Conservation (phyloP, 2,329 filamentous ascomycete species). For the Xylariaceae sp. region DNA sequence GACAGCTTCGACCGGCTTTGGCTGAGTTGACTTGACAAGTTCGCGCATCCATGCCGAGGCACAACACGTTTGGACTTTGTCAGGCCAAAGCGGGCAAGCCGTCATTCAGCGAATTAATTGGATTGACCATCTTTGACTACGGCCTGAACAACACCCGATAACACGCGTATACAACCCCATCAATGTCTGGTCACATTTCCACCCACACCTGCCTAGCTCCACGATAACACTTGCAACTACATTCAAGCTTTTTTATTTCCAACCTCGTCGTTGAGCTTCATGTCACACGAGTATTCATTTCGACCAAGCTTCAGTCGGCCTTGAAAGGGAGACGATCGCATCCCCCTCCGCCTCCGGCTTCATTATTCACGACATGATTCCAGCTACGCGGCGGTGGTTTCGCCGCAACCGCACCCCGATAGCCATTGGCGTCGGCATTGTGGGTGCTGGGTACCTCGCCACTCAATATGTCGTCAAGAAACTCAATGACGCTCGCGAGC, state of each 20-base stretch:
- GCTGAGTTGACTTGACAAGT: not conserved
- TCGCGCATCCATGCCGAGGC: slow-evolving; percentile 29
- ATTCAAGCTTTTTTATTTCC: not conserved
- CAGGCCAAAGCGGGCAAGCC: not conserved
- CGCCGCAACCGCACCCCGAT: slow-evolving; percentile 86
- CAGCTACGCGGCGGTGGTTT: slow-evolving; percentile 81
- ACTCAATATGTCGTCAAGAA: slow-evolving; percentile 90
- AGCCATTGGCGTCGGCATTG: slow-evolving; percentile 77
- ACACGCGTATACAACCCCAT: not conserved
- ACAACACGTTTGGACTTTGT: slow-evolving; percentile 11
- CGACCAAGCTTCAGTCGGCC: not conserved
- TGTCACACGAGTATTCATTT: slow-evolving; percentile 6
- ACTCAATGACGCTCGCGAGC: slow-evolving; percentile 87
- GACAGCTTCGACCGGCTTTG: not conserved
- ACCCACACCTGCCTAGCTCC: not conserved
- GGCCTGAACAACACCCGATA: slow-evolving; percentile 3
- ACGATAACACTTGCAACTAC: not conserved
- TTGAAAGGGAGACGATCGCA: not conserved
- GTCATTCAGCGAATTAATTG: not conserved
- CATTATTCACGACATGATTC: slow-evolving; percentile 45
- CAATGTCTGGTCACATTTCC: not conserved
- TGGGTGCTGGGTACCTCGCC: slow-evolving; percentile 86
- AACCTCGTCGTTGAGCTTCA: slow-evolving; percentile 13
- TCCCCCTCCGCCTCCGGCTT: not conserved
- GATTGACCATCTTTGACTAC: slow-evolving; percentile 7